Percentiles rank a stretch among this genome's conserved stretches.
Conservation (phyloP, 768 basidiomycete genomes). For the Tricholoma hemisulphureum region DNA sequence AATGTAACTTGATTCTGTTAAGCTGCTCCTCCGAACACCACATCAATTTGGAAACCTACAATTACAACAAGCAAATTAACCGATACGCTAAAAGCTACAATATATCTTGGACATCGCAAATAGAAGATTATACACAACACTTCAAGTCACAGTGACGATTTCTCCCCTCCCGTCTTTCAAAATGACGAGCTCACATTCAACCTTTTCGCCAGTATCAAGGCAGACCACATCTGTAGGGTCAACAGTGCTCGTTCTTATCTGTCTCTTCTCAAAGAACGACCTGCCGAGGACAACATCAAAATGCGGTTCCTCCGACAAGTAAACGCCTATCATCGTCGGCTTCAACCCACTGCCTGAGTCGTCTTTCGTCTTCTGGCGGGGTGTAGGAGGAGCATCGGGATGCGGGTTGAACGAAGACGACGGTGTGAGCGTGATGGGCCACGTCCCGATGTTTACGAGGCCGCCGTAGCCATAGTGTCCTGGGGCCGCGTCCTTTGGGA, state of each 20-base stretch:
- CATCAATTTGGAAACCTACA: background rate
- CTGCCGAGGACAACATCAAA: constrained; percentile 95
- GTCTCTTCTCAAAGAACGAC: constrained; percentile 78
- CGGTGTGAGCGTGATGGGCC: constrained; percentile 75
- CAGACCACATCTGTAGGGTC: constrained; percentile 92
- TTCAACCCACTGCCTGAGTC: constrained; percentile 22
- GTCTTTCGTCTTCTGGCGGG: constrained; percentile 14
- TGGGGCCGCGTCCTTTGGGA: constrained; percentile 81
- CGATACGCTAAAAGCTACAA: background rate
- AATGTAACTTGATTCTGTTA: background rate
- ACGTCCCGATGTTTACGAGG: constrained; percentile 77
- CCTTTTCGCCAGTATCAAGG: constrained; percentile 87
- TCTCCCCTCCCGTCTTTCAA: constrained; percentile 89
- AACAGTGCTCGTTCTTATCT: constrained; percentile 74
- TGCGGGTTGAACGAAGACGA: constrained; percentile 35
- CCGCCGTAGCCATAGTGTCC: constrained; percentile 95
- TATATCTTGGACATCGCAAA: background rate
- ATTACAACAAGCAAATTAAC: background rate
- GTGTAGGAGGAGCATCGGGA: constrained; percentile 25
- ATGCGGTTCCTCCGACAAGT: constrained; percentile 90
- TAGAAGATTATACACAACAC: background rate
- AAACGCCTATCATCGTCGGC: constrained; percentile 59
- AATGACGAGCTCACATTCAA: constrained; percentile 90
- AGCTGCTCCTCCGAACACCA: background rate
- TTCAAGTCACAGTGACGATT: constrained; percentile 82